Evolutionary conservation across 1,284 basidiomycete species (phyloP).

Genomic region (Boletus smithii): DNA sequence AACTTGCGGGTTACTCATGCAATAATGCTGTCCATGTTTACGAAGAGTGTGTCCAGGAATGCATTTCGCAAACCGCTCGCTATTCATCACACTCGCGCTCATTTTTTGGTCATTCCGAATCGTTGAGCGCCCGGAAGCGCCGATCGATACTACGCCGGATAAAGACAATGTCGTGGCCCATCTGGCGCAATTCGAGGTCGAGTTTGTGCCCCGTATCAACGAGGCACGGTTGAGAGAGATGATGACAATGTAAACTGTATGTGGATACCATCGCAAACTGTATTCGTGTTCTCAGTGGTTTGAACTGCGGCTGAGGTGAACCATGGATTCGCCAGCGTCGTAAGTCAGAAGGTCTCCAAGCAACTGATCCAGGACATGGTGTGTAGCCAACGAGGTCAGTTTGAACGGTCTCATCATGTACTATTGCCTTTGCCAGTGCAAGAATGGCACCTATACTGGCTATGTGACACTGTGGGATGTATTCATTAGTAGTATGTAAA

Average conservation of each 20-base stretch:
- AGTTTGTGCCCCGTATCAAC: slow-evolving; percentile 17
- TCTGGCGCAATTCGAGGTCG: slow-evolving; percentile 12
- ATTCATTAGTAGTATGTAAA: too few relatives aligned
- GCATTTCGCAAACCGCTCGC: slow-evolving; percentile 25
- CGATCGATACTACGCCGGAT: slow-evolving; percentile 17
- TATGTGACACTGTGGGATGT: too few relatives aligned
- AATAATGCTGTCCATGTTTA: slow-evolving; percentile 19
- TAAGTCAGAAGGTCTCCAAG: slow-evolving; percentile 54
- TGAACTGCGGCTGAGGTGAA: slow-evolving; percentile 55
- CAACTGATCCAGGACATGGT: slow-evolving; percentile 62
- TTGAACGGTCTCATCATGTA: slow-evolving; percentile 44
- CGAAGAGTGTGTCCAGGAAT: slow-evolving; percentile 25
- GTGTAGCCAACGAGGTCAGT: slow-evolving; percentile 62
- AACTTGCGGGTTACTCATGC: not conserved
- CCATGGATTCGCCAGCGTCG: slow-evolving; percentile 42
- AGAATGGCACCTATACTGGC: slow-evolving; percentile 60
- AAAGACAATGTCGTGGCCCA: slow-evolving; percentile 11
- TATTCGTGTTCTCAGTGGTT: slow-evolving; percentile 27
- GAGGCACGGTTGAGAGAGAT: slow-evolving; percentile 33
- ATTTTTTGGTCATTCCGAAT: slow-evolving; percentile 28
- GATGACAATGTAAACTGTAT: slow-evolving; percentile 21
- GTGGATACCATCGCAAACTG: slow-evolving; percentile 35
- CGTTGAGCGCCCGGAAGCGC: slow-evolving; percentile 12
- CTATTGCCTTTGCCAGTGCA: slow-evolving; percentile 50
- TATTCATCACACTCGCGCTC: slow-evolving; percentile 18